Conservation (phyloP, 1,284 basidiomycete genomes). For the Boletus smithii region DNA sequence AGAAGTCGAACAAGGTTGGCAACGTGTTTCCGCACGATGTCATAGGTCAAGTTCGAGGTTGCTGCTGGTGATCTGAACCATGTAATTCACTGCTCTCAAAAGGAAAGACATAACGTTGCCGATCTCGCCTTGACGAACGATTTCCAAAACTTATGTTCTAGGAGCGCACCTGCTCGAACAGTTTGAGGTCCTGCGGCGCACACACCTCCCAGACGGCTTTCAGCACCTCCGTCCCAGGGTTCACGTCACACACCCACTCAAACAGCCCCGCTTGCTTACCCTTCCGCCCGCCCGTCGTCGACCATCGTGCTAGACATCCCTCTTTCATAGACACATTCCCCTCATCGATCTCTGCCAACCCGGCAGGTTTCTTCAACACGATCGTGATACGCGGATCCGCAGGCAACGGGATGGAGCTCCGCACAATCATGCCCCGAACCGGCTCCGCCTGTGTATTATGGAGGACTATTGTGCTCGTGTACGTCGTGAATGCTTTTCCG, state of each 20-base stretch:
- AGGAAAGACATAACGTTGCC: too few relatives aligned
- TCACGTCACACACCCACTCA: constrained; percentile 25
- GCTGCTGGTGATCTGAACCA: too few relatives aligned
- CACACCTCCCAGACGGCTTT: constrained; percentile 27
- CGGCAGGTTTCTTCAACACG: constrained; percentile 20
- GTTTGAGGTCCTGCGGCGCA: constrained; percentile 14
- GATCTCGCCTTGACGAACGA: too few relatives aligned
- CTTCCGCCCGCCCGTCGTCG: constrained; percentile 15
- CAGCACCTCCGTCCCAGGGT: constrained; percentile 17
- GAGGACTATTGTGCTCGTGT: constrained; percentile 17
- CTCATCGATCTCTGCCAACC: constrained; percentile 20
- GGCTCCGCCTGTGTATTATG: constrained; percentile 16
- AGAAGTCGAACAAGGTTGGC: too few relatives aligned
- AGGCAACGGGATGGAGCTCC: constrained; percentile 21
- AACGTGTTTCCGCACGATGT: too few relatives aligned
- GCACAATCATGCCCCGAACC: constrained; percentile 19
- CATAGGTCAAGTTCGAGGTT: too few relatives aligned
- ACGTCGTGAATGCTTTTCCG: constrained; percentile 15
- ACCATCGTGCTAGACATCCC: constrained; percentile 23
- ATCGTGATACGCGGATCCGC: constrained; percentile 25
- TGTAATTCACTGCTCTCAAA: too few relatives aligned
- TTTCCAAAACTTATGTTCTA: not conserved
- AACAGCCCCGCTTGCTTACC: constrained; percentile 25
- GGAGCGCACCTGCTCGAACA: constrained; percentile 11
- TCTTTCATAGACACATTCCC: constrained; percentile 15